A percentile compares a stretch with the other conserved stretches of the same genome.
Evolutionary conservation across 179 eudicot species (phyloP).

Genomic region (Vitellaria paradoxa): DNA sequence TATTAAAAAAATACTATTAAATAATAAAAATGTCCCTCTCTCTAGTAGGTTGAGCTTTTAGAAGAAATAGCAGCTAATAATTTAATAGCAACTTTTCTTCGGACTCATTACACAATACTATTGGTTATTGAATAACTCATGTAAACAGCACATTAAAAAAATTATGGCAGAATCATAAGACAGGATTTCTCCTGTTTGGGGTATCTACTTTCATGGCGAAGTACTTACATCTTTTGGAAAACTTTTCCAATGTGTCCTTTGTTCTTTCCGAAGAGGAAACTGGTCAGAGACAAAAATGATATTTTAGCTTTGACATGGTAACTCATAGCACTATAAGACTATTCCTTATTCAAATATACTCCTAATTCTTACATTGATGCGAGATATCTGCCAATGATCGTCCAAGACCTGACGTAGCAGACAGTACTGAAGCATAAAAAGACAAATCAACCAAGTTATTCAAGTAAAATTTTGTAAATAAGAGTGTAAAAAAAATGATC

Average conservation of each 20-base stretch:
- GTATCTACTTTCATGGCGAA: not conserved
- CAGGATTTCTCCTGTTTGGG: too few relatives aligned
- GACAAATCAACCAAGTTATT: not conserved
- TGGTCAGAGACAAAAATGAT: slow-evolving; percentile 18
- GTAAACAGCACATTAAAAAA: not conserved
- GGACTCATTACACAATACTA: too few relatives aligned
- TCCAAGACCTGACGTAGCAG: slow-evolving; percentile 38
- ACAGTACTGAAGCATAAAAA: slow-evolving; percentile 27
- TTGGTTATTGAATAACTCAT: too few relatives aligned
- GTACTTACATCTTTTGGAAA: slow-evolving; percentile 28
- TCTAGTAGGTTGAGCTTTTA: too few relatives aligned
- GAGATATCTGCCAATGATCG: slow-evolving; percentile 34
- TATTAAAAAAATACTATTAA: too few relatives aligned
- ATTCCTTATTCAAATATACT: not conserved
- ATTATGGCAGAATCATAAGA: not conserved
- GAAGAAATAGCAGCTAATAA: too few relatives aligned
- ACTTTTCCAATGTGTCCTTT: slow-evolving; percentile 15
- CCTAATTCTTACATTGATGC: slow-evolving; percentile 24
- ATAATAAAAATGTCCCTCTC: too few relatives aligned
- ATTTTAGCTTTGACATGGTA: not conserved
- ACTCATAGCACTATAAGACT: not conserved
- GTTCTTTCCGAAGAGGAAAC: slow-evolving; percentile 28
- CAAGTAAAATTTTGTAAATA: not conserved
- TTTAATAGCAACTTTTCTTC: not conserved
- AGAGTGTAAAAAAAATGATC: not conserved